Conservation (phyloP, 1,284 basidiomycete species). For the Earliella scabrosa region DNA sequence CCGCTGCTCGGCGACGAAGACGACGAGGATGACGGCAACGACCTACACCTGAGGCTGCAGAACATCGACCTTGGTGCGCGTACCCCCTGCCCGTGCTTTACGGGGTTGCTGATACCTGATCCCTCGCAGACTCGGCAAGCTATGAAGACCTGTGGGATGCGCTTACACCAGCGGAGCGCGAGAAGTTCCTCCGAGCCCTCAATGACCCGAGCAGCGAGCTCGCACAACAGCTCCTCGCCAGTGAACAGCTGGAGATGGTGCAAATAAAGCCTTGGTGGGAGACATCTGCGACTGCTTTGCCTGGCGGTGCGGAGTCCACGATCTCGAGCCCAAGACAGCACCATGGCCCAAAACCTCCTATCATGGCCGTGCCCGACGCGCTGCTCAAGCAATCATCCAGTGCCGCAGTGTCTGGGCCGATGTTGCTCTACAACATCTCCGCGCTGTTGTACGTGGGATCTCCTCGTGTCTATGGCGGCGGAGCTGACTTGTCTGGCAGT, state of each 20-base stretch:
- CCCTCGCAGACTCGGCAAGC: slow-evolving; percentile 50
- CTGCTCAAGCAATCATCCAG: slow-evolving; percentile 45
- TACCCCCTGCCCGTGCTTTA: too few species aligned
- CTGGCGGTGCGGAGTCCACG: background rate
- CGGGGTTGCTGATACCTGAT: background rate
- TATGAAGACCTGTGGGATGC: slow-evolving; percentile 67
- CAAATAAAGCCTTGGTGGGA: slow-evolving; percentile 36
- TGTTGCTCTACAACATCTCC: slow-evolving; percentile 67
- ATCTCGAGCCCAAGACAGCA: slow-evolving; percentile 9
- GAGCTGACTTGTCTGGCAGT: slow-evolving; percentile 37
- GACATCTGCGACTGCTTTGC: slow-evolving; percentile 3
- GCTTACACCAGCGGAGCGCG: slow-evolving; percentile 60
- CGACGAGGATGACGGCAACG: slow-evolving; percentile 44
- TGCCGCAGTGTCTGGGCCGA: slow-evolving; percentile 36
- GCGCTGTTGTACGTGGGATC: slow-evolving; percentile 58
- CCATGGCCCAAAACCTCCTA: slow-evolving; percentile 46
- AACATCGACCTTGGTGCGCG: slow-evolving; percentile 66
- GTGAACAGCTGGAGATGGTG: slow-evolving; percentile 49
- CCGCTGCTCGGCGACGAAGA: slow-evolving; percentile 38
- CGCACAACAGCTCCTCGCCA: slow-evolving; percentile 61
- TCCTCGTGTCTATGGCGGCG: background rate
- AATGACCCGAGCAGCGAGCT: slow-evolving; percentile 61
- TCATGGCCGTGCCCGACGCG: slow-evolving; percentile 52
- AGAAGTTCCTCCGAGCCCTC: slow-evolving; percentile 60
- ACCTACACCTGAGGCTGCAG: slow-evolving; percentile 56